A percentile compares a stretch with the other conserved stretches of the same genome.
These are phyloP conservation scores for Neophaeococcomyces aloes DNA, from an alignment of 2,329 filamentous ascomycete species.

Conservation along the genomic window DNA sequence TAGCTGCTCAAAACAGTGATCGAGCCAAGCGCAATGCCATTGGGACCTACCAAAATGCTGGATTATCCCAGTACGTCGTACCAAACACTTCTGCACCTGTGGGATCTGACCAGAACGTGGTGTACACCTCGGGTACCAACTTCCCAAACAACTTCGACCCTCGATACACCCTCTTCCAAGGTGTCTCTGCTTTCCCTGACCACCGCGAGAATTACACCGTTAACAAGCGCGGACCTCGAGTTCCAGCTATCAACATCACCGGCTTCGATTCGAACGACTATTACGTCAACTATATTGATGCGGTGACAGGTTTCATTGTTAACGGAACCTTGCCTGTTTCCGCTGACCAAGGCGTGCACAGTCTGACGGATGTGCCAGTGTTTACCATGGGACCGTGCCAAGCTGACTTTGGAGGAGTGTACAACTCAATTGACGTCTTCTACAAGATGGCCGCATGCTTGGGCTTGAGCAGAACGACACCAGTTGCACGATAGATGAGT, in stretches of 20 bases:
- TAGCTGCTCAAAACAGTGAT: constrained; percentile 50
- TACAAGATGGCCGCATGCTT: constrained; percentile 29
- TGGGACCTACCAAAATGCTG: constrained; percentile 62
- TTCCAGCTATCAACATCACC: constrained; percentile 47
- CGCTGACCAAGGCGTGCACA: constrained; percentile 61
- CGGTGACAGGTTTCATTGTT: constrained; percentile 55
- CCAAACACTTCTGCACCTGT: constrained; percentile 30
- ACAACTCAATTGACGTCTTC: constrained; percentile 30
- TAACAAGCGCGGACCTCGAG: constrained; percentile 54
- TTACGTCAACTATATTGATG: constrained; percentile 60
- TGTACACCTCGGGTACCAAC: constrained; percentile 60
- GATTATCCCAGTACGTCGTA: constrained; percentile 63
- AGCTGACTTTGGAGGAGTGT: constrained; percentile 52
- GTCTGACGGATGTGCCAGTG: constrained; percentile 66
- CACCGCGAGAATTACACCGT: constrained; percentile 66
- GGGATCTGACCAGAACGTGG: constrained; percentile 47
- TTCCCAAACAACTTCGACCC: constrained; percentile 82
- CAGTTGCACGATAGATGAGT: background rate
- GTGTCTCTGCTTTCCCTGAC: constrained; percentile 62
- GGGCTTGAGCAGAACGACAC: constrained; percentile 23
- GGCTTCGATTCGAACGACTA: constrained; percentile 44
- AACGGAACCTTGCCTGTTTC: constrained; percentile 62
- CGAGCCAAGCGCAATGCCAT: constrained; percentile 66
- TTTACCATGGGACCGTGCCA: constrained; percentile 72
- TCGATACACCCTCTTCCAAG: constrained; percentile 67